phyloP scores from a whole-genome alignment of 768 basidiomycete species.

The Termitomyces sp. region DNA sequence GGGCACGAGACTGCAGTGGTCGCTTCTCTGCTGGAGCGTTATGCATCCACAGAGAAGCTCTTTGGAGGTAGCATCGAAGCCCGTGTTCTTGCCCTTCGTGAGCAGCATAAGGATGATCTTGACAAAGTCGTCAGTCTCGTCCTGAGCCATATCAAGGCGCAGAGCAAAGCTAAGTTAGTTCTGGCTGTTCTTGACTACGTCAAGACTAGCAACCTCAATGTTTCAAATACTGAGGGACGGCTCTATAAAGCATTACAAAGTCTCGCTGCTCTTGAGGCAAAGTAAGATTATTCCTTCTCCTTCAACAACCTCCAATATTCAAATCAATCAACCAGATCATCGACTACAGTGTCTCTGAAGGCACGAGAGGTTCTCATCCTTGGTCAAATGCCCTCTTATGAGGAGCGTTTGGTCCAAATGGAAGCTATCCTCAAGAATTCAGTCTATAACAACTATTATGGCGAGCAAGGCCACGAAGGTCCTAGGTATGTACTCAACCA shows the following conservation, averaged over 20 bases:
- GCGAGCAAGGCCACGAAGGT: slow-evolving; percentile 61
- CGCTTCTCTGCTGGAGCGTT: slow-evolving; percentile 72
- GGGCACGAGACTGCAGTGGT: slow-evolving; percentile 80
- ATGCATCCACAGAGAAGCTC: slow-evolving; percentile 83
- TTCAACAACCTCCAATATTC: not conserved
- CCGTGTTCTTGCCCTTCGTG: slow-evolving; percentile 83
- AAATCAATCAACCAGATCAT: slow-evolving; percentile 52
- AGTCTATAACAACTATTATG: slow-evolving; percentile 84
- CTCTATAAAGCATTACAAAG: slow-evolving; percentile 76
- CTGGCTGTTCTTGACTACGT: slow-evolving; percentile 86
- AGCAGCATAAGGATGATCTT: slow-evolving; percentile 88
- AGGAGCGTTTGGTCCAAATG: slow-evolving; percentile 93
- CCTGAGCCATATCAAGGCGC: slow-evolving; percentile 93
- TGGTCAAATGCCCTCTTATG: slow-evolving; percentile 95
- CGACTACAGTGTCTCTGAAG: slow-evolving; percentile 88
- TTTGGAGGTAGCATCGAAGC: slow-evolving; percentile 96
- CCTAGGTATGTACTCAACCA: slow-evolving; percentile 44
- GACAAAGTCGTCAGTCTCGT: slow-evolving; percentile 85
- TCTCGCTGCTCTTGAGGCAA: slow-evolving; percentile 85
- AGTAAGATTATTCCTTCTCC: slow-evolving; percentile 43
- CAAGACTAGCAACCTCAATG: slow-evolving; percentile 73
- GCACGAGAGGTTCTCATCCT: slow-evolving; percentile 97
- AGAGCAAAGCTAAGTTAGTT: slow-evolving; percentile 87
- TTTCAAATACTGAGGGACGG: slow-evolving; percentile 69
- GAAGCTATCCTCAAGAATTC: slow-evolving; percentile 89